Base-by-base conservation (phyloP, 164 flowering plant species). In the Sextonia rubra region DNA sequence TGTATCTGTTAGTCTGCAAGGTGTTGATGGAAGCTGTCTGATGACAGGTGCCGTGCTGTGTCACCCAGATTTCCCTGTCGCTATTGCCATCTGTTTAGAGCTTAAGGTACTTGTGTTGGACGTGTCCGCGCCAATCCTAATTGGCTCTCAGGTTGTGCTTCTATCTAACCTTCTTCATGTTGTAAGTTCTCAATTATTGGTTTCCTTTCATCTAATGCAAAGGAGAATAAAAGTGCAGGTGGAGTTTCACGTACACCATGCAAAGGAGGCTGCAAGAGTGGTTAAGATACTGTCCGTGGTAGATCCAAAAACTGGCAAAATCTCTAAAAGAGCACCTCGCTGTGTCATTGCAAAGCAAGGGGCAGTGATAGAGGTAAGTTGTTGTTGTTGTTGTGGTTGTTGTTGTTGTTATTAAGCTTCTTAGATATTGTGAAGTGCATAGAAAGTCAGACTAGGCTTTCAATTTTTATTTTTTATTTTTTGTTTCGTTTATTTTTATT, bases 41-140 rank as follows among this genome's bases (percentile, higher is more conserved):
- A 82, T 76, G 71, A 82, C 97, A 76, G 97, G 98, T 0, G 94
- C 90, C 64, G 97, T 96, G 14, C 80, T 96, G n/a, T 96, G 99
- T 67, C 99, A 96, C 76, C 99, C 97, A 65, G 91, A 90, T 80
- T 96, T 83, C 60, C 98, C 99, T 3, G 89, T 93, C 76, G 78
- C 86, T 23, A 75, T 87, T 58, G 81, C 95, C 23, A 80, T 81
- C 37, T 92, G 77, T 78, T 82, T 96, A 79, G 99, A 96, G 85
- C 72, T 96, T 83, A 93, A 91, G 83, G 81, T 96, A 71, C 88
- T 93, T 47, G 82, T 86, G 47, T 84, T 96, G 83, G 97, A 96
- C 67, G 76, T 80, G 69, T 68, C 83, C 55, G 82, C 80, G 66
- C 99, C 97, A 1, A 88, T 96, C 52, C 56, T 93, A 56, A 79